Evolutionary conservation across 2,329 filamentous ascomycete genomes (phyloP).

Genomic region (Aspergillus transmontanensis): DNA sequence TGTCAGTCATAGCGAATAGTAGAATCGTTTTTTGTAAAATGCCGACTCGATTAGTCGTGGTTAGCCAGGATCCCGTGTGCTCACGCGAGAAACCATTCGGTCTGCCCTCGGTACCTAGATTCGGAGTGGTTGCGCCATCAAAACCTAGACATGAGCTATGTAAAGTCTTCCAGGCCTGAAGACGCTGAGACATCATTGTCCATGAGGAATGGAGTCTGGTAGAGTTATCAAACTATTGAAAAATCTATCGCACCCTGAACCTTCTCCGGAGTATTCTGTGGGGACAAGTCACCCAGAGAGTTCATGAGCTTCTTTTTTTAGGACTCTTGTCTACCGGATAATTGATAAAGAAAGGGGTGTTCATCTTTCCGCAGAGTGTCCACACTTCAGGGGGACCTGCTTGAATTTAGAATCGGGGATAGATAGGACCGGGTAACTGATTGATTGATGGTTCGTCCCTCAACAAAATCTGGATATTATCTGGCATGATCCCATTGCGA

Average conservation of each 20-base stretch:
- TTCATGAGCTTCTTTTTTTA: constrained; percentile 3
- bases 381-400: not conserved
- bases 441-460: not conserved
- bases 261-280: constrained; percentile 7
- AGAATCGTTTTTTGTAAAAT: not conserved
- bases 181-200: not conserved
- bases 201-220: not conserved
- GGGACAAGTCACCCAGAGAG: not conserved
- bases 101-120: not conserved
- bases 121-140: not conserved
- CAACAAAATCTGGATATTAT: not conserved
- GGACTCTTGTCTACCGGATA: not conserved
- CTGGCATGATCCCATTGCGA: not conserved
- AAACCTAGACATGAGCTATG: not conserved
- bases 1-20: not conserved
- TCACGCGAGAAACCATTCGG: not conserved
- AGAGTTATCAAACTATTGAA: constrained; percentile 9
- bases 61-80: not conserved
- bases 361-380: not conserved
- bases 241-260: not conserved
- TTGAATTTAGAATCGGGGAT: not conserved
- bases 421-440: not conserved
- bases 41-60: not conserved
- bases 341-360: not conserved
- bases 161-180: no score